Base-by-base conservation (phyloP, 2,329 filamentous ascomycete species). In the Graphiopsis chlorocephala region DNA sequence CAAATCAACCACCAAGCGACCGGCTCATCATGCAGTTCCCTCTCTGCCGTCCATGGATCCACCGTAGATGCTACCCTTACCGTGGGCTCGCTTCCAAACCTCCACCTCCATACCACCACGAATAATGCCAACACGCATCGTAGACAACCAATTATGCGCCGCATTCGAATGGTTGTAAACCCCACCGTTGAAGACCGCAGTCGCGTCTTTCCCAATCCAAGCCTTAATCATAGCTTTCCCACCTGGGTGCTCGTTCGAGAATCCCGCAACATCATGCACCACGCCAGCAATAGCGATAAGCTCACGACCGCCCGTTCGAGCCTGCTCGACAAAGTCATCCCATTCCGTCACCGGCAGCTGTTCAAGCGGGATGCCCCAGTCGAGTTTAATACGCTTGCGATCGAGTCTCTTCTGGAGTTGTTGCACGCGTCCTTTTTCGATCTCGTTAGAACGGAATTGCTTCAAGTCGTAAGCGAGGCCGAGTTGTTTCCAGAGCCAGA, bases 391-490 rank as follows among this genome's bases (percentile, higher is more conserved):
- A 73, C 91, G 90, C 85, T 90, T 90, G 81, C 91, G 89, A 78
- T 93, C 91, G 65, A 94, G 86, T 84, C 93, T 93, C 89, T 93
- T 93, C 84, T 93, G 91, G 68, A 88, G 79, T 81, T 93, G 90
- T 81, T 94, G 91, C 26, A 93, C 84, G 74, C 90, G 89, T 69
- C 91, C 91, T 85, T 93, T 93, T 78, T 94, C 90, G 69, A 95
- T 94, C 77, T 95, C 91, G 78, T 95, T 95, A 78, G 86, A 81
- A 71, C 90, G 90, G 86, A 95, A 95, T 78, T 92, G 86, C 86
- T 94, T 94, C 63, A 95, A 84, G 78, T 93, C 89, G 73, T 88
- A 91, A 73, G 91, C 91, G 50, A 94, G 86, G 64, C 91, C 90
- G 60, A 92, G 79, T 78, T 88, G 85, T 85, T 93, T 93, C 88